Base-by-base conservation (phyloP, 805 yeast species). In the Yarrowia sp. region DNA sequence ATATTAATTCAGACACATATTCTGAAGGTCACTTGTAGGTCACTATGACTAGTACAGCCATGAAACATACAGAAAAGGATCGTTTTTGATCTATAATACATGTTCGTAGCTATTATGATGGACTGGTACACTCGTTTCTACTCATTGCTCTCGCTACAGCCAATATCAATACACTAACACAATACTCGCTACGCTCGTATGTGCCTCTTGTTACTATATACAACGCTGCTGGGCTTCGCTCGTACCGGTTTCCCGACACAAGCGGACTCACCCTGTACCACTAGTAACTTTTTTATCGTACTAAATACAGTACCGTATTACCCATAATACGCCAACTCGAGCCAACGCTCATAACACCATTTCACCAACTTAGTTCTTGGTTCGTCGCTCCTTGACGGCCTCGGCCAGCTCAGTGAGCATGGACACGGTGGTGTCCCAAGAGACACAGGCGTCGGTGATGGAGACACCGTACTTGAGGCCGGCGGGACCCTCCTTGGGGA, bases 371-470 rank as follows among this genome's bases (percentile, higher is more conserved):
- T 41, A 39, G 35, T 55, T 39, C 51, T 58, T 57, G 74, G 80
- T 65, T 61, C 77, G 70, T 84, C 99, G 90, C 65, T 83, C 78
- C 77, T 85, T 85, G 55, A 93, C 97, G 66, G 98, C 96, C 58
- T 80, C 83, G 48, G 97, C 89, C 71, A 95, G 83, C 68, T 85
- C 86, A 51, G 80, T 83, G 74, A 95, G 86, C 84, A 93, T 92
- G 3, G 76, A 81, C 66, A 84, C 95, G 64, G 99, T 95, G 65
- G 89, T 82, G 68, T 90, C 96, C 91, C 96, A 92, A 67, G 88
- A 82, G 65, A 95, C 96, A 82, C 99, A 95, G 33, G 95, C 97
- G 77, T 95, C 99, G 67, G 99, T 95, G 76, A 95, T 92, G 67
- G 96, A 89, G 68, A 92, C 96, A 77, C 99, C 99, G 81, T 92